Evolutionary conservation across 805 yeast species (phyloP), one percentile per base, ranked within the genome.

Genomic region (Aciculoconidium aculeatum): DNA sequence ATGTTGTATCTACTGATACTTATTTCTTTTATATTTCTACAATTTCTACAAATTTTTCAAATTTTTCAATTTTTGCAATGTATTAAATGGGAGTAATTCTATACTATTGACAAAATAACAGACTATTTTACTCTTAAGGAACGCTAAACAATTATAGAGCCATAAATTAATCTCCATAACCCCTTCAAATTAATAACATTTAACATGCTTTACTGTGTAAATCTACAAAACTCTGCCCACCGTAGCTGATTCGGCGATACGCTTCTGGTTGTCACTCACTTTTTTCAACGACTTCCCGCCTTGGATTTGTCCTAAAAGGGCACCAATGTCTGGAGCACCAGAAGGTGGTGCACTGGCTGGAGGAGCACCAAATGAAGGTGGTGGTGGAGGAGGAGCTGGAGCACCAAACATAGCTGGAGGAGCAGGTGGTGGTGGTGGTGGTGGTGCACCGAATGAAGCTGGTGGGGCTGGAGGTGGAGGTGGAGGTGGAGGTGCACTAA

Each of bases 231-330:
- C 80, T 44, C 54, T 64, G 10, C 82, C 81, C 12, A 67, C 77
- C 6, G 51, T 45, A 8, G 66, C 62, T 9, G 70, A 65, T 25
- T 62, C 67, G 9, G 67, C 57, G 25, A 70, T 58, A 23, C 63
- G 65, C 42, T 70, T 65, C 32, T 71, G 65, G 17, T 55, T 50
- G 4, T 69, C 70, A 30, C 61, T 60, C 3, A 77, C 82, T 41
- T 61, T 73, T 36, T 58, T 67, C 47, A 77, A 62, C 2, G 62
- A 28, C 21, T 53, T 62, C 3, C 85, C 85, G 1, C 67, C 57
- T 7, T 60, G 58, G 30, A 77, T 77, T 47, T 77, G 77, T 3
- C 78, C 77, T 30, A 78, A 56, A 30, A 73, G 55, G 1, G 77
- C 76, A 23, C 61, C 45, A 15, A 78, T 50, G 23, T 64, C 56